phyloP scores from a whole-genome alignment of 1,284 basidiomycete species.

The Malassezia globosa region DNA sequence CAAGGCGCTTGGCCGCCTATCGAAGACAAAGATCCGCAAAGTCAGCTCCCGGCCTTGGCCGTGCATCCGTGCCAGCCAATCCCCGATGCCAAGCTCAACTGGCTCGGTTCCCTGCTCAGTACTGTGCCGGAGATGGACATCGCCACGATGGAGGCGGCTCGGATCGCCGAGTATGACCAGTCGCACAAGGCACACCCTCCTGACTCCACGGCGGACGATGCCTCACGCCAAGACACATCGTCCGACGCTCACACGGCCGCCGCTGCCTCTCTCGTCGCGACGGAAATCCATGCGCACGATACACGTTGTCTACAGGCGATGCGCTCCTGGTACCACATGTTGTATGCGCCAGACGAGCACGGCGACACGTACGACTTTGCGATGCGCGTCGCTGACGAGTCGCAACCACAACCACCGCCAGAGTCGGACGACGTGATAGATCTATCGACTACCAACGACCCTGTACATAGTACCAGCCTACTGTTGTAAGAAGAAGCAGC shows the following conservation, averaged over 20 bases:
- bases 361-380: constrained; percentile 28
- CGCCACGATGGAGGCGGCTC: constrained; percentile 17
- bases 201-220: neutral
- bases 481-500: constrained; percentile 22
- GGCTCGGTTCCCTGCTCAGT: constrained; percentile 30
- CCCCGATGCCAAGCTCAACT: constrained; percentile 30
- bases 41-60: constrained; percentile 20
- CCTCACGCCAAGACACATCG: constrained; percentile 3
- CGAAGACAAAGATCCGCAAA: constrained; percentile 25
- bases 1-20: constrained; percentile 20
- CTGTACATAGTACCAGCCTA: constrained; percentile 30
- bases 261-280: constrained; percentile 8
- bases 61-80: constrained; percentile 31
- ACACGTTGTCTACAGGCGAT: constrained; percentile 22
- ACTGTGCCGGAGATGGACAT: constrained; percentile 32
- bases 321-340: constrained; percentile 29
- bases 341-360: constrained; percentile 28
- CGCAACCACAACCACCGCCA: too few relatives aligned
- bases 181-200: too few relatives aligned
- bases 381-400: constrained; percentile 24
- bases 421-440: neutral
- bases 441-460: neutral
- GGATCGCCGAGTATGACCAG: constrained; percentile 22
- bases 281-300: constrained; percentile 25
- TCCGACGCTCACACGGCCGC: constrained; percentile 8